phyloP scores from a whole-genome alignment of 2,329 filamentous ascomycete genomes.

The Verticillium dahliae region DNA sequence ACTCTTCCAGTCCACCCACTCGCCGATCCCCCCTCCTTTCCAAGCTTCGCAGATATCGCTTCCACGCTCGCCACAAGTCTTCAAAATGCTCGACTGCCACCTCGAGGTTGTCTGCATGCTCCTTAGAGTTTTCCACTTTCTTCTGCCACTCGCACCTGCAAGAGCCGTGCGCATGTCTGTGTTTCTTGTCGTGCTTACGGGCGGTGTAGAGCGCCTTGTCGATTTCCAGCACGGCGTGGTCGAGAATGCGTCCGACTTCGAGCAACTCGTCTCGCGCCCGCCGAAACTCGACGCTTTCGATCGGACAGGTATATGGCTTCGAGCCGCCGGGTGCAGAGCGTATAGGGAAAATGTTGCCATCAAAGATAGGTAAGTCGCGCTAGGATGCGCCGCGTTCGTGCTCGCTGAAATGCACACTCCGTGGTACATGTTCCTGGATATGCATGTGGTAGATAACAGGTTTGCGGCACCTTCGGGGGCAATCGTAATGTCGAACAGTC shows the following conservation, averaged over 20 bases:
- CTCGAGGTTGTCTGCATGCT: background rate
- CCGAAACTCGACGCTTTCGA: background rate
- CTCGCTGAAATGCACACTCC: background rate
- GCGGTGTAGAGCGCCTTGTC: background rate
- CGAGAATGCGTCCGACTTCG: background rate
- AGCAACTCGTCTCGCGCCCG: background rate
- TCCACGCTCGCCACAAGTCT: background rate
- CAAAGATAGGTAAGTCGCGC: conserved; percentile 6
- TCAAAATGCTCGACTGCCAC: background rate
- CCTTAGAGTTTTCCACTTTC: background rate
- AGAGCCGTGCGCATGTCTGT: background rate
- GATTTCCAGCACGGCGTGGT: background rate
- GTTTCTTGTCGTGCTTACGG: background rate
- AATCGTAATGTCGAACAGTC: conserved; percentile 10
- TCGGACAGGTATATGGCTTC: background rate
- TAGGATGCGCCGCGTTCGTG: background rate
- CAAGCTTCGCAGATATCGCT: background rate
- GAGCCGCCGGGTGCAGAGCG: background rate
- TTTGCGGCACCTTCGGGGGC: conserved; percentile 5
- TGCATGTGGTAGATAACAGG: conserved; percentile 6
- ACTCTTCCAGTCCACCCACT: background rate
- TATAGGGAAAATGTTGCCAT: conserved; percentile 1
- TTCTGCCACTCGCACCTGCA: background rate
- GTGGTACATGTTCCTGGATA: background rate
- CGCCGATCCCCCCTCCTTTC: background rate